Evolutionary conservation across 306 rosid genomes (phyloP).

Genomic region (Pterocarpus macrocarpus): DNA sequence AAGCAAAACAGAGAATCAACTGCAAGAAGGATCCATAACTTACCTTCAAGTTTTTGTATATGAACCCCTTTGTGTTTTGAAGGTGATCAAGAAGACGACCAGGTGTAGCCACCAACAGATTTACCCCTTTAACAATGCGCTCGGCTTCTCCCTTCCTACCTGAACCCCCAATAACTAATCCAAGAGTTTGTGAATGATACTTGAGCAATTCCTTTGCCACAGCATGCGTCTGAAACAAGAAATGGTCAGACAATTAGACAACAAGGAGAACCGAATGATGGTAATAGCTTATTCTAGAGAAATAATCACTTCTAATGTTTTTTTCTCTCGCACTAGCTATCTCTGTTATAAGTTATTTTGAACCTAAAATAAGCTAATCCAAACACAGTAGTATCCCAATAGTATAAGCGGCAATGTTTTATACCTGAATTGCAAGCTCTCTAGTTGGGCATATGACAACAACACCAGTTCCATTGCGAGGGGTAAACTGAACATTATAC

Average conservation of each 20-base stretch:
- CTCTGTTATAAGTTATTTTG: neutral
- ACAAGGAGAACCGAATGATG: neutral
- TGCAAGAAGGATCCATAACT: neutral
- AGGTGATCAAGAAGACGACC: conserved; percentile 98
- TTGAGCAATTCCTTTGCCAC: conserved; percentile 91
- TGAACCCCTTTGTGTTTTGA: conserved; percentile 83
- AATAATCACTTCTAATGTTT: neutral
- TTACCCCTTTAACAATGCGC: conserved; percentile 83
- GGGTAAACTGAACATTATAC: conserved; percentile 59
- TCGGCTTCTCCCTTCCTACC: conserved; percentile 91
- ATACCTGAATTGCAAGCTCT: conserved; percentile 96
- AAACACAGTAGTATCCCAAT: neutral
- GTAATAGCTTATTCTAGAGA: neutral
- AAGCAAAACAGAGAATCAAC: neutral
- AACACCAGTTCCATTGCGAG: conserved; percentile 87
- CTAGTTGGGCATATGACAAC: conserved; percentile 92
- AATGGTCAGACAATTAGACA: conserved; percentile 8
- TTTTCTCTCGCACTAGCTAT: too few relatives aligned
- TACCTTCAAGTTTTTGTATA: conserved; percentile 82
- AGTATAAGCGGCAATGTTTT: neutral
- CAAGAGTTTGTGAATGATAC: conserved; percentile 92
- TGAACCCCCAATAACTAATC: conserved; percentile 87
- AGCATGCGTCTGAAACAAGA: conserved; percentile 77
- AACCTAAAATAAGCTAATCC: neutral
- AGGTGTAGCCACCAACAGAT: conserved; percentile 90